Conservation (phyloP, 2,329 filamentous ascomycete species). For the Teratosphaeria epicoccoides region DNA sequence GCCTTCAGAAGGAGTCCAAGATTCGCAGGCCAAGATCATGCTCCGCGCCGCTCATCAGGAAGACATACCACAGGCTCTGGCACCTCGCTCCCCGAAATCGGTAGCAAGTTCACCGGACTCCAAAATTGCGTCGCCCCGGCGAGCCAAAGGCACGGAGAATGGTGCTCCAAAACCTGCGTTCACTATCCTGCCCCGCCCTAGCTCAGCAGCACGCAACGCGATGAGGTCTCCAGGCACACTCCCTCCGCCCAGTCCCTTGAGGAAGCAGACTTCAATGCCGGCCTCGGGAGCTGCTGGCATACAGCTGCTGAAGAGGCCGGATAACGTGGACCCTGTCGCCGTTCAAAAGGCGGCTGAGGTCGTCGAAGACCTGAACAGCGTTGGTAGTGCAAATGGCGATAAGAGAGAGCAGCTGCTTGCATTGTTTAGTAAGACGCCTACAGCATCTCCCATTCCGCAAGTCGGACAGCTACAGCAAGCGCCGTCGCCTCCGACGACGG, state of each 20-base stretch:
- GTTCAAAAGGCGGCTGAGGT: conserved; percentile 6
- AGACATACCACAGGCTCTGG: not conserved
- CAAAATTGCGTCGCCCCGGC: not conserved
- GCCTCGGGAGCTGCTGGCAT: conserved; percentile 3
- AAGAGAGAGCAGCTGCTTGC: conserved; percentile 22
- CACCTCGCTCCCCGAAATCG: conserved; percentile 3
- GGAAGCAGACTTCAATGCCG: conserved; percentile 14
- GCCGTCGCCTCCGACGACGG: not conserved
- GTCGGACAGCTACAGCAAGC: not conserved
- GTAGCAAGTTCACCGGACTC: conserved; percentile 6
- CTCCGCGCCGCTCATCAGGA: conserved; percentile 9
- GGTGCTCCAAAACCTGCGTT: conserved; percentile 13
- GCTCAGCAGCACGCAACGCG: conserved; percentile 7
- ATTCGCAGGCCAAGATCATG: conserved; percentile 8
- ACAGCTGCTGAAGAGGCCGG: conserved; percentile 22
- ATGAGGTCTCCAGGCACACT: conserved; percentile 9
- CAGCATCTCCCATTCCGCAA: not conserved
- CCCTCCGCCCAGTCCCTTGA: conserved; percentile 12
- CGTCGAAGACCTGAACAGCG: conserved; percentile 2
- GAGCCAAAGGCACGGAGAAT: conserved; percentile 7
- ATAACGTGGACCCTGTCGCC: conserved; percentile 8
- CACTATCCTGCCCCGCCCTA: conserved; percentile 21
- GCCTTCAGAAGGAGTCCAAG: conserved; percentile 3
- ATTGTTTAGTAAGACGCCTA: conserved; percentile 15
- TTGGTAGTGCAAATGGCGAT: conserved; percentile 3